Conservation (phyloP, 2,329 filamentous ascomycete genomes). For the Aspergillus tamarii region DNA sequence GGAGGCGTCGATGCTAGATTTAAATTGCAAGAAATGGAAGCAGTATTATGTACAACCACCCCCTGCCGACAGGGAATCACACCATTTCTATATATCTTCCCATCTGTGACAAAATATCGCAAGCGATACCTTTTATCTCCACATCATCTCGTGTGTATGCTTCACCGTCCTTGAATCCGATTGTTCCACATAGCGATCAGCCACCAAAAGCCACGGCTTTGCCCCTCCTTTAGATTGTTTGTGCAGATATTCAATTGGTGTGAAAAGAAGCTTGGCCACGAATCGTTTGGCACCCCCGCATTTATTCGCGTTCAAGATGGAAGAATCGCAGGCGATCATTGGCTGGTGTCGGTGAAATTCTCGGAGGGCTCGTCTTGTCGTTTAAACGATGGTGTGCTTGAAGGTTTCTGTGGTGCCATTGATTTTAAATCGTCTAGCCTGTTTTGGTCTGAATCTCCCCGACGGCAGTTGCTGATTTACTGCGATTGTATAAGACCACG, state of each 20-base stretch:
- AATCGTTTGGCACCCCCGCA: background rate
- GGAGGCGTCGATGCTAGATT: background rate
- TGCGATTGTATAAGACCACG: background rate
- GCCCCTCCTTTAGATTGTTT: background rate
- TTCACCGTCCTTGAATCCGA: background rate
- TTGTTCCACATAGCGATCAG: background rate
- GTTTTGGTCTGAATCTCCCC: background rate
- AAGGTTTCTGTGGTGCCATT: constrained; percentile 22
- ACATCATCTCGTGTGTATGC: background rate
- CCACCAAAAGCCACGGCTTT: background rate
- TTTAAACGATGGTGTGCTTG: constrained; percentile 29
- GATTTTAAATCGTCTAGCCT: constrained; percentile 12
- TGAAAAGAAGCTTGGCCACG: background rate
- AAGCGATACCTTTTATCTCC: background rate
- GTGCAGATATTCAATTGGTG: background rate
- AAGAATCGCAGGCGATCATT: constrained; percentile 6
- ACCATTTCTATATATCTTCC: background rate
- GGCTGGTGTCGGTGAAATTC: constrained; percentile 32
- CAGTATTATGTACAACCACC: no score
- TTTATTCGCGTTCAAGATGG: background rate
- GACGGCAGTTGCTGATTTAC: no score
- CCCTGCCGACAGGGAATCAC: background rate
- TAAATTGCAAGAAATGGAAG: background rate
- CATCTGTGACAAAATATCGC: background rate
- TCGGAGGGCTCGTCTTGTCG: constrained; percentile 19